These are phyloP conservation scores for Mycena maculata DNA, from an alignment of 768 basidiomycete species.

Conservation along the genomic window DNA sequence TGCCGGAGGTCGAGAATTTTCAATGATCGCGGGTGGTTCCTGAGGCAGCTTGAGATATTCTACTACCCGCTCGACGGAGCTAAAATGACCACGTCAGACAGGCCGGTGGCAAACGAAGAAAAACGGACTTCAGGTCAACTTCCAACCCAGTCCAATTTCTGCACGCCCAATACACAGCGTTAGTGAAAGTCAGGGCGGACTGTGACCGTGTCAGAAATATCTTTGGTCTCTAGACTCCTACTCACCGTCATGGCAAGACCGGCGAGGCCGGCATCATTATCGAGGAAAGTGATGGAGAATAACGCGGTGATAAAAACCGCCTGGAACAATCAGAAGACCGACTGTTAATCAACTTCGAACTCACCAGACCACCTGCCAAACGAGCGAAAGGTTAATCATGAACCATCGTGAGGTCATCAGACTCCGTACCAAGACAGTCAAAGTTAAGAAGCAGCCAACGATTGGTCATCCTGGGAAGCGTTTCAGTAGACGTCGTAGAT, in stretches of 20 bases:
- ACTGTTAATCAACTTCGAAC: background rate
- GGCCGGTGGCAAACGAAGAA: background rate
- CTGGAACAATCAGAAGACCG: background rate
- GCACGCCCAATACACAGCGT: conserved; percentile 41
- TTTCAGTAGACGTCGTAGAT: conserved; percentile 63
- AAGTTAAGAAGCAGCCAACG: conserved; percentile 25
- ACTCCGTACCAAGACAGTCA: conserved; percentile 24
- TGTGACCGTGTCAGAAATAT: conserved; percentile 29
- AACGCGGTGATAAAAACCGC: conserved; percentile 69
- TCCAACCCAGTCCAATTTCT: conserved; percentile 54
- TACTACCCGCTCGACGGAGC: conserved; percentile 90
- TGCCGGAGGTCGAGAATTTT: conserved; percentile 82
- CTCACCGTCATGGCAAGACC: conserved; percentile 64
- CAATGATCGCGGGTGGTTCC: conserved; percentile 83
- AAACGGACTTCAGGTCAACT: conserved; percentile 65
- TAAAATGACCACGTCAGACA: conserved; percentile 39
- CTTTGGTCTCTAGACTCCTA: background rate
- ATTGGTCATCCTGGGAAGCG: conserved; percentile 62
- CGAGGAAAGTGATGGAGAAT: conserved; percentile 63
- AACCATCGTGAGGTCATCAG: too few species aligned
- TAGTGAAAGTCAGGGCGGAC: conserved; percentile 45
- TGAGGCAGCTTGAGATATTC: conserved; percentile 93
- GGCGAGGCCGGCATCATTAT: conserved; percentile 55
- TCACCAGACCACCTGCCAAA: conserved; percentile 24
- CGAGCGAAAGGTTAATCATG: background rate